Conservation (phyloP, 495 filamentous ascomycete species). For the Neurospora africana region DNA sequence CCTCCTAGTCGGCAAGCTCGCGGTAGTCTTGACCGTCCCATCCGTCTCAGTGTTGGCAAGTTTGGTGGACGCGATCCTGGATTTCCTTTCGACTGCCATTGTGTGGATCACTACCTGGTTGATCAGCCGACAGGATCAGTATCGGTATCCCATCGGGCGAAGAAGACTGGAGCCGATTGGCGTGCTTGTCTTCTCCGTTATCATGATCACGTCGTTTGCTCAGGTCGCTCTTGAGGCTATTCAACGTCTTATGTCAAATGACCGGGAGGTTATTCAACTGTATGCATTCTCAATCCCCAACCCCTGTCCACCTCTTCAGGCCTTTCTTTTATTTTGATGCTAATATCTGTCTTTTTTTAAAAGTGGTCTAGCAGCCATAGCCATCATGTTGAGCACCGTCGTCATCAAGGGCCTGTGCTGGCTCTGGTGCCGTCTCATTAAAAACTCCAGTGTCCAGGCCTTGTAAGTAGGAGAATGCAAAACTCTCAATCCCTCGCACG, state of each 20-base stretch:
- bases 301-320: neutral
- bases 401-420: constrained; percentile 75
- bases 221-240: constrained; percentile 72
- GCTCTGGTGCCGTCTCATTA: constrained; percentile 83
- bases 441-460: constrained; percentile 81
- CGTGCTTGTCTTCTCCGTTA: constrained; percentile 67
- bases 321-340: neutral
- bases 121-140: constrained; percentile 64
- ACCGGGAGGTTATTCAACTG: constrained; percentile 63
- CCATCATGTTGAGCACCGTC: constrained; percentile 75
- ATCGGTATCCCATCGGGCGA: constrained; percentile 74
- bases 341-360: constrained; percentile 3
- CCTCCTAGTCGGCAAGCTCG: constrained; percentile 69
- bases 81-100: constrained; percentile 78
- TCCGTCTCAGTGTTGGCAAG: constrained; percentile 83
- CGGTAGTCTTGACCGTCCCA: constrained; percentile 64
- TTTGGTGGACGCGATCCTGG: constrained; percentile 78
- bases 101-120: constrained; percentile 74
- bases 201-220: constrained; percentile 81
- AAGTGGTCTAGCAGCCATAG: constrained; percentile 55
- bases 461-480: constrained; percentile 38
- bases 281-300: constrained; percentile 6
- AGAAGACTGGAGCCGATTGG: constrained; percentile 66
- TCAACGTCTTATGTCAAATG: constrained; percentile 48
- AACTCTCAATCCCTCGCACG: neutral